Evolutionary conservation across 306 rosid species (phyloP).

Genomic region (Corylus avellana): DNA sequence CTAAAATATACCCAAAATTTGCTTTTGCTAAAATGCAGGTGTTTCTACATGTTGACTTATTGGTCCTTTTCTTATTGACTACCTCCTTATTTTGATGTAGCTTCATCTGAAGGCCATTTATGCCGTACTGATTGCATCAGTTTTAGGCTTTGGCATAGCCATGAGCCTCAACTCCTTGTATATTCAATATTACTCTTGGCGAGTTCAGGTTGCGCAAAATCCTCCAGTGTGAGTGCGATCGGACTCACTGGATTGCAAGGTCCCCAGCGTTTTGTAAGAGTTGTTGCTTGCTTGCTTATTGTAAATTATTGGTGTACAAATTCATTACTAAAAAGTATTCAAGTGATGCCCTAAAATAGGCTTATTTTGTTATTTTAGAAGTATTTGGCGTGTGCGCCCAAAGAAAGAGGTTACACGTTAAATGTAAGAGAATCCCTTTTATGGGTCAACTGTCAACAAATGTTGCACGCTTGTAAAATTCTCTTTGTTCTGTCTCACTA

Average conservation of each 20-base stretch:
- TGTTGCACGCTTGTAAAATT: not conserved
- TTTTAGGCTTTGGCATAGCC: constrained; percentile 76
- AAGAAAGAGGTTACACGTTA: not conserved
- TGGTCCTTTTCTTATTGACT: not conserved
- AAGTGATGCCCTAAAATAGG: not conserved
- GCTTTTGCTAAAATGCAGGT: not conserved
- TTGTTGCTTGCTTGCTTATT: not conserved
- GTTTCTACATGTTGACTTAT: not conserved
- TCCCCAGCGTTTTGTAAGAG: not conserved
- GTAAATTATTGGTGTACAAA: not conserved
- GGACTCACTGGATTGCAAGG: not conserved
- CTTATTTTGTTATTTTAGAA: not conserved
- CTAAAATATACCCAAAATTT: constrained; percentile 2
- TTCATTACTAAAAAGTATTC: too few relatives aligned
- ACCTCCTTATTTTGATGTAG: constrained; percentile 51
- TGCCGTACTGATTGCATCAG: constrained; percentile 72
- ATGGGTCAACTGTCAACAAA: not conserved
- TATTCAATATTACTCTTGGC: constrained; percentile 66
- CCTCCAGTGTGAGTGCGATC: constrained; percentile 69
- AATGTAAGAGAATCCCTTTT: not conserved
- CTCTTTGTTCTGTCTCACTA: not conserved
- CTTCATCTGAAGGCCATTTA: constrained; percentile 63
- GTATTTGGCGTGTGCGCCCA: not conserved
- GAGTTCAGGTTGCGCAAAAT: constrained; percentile 54
- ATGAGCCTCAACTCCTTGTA: constrained; percentile 70